Percentiles rank a stretch among this genome's conserved stretches.
Evolutionary conservation across 2,329 filamentous ascomycete genomes (phyloP).

Genomic region (Alternaria conjuncta): DNA sequence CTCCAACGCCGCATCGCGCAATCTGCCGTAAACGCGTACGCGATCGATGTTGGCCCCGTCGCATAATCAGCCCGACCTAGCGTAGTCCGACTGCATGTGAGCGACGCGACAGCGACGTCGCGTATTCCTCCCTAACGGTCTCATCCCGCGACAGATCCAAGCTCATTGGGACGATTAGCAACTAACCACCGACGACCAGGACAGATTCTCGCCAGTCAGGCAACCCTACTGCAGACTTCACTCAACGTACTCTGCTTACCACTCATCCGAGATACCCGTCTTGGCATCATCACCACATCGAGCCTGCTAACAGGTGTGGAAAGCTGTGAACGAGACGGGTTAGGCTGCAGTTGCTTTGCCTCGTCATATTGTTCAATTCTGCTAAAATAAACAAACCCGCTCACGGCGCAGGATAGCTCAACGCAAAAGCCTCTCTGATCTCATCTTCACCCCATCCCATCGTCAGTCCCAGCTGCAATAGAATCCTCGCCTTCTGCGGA

Average conservation of each 20-base stretch:
- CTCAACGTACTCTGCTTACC: neutral
- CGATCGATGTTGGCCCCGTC: neutral
- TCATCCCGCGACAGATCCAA: neutral
- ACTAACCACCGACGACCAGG: neutral
- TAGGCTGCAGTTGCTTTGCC: neutral
- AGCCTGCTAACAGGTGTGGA: neutral
- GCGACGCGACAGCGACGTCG: neutral
- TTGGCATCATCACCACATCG: neutral
- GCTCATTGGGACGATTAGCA: neutral
- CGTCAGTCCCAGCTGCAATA: slow-evolving; percentile 52
- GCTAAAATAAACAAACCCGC: neutral
- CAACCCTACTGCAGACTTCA: neutral
- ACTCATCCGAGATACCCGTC: neutral
- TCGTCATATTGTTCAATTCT: neutral
- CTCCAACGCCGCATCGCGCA: slow-evolving; percentile 1
- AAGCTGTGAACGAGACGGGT: neutral
- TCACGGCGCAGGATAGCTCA: slow-evolving; percentile 36
- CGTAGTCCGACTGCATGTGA: neutral
- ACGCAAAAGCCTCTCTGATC: slow-evolving; percentile 49
- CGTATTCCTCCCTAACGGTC: neutral
- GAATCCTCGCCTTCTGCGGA: slow-evolving; percentile 62
- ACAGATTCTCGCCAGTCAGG: neutral
- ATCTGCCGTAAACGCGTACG: neutral
- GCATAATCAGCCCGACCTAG: neutral
- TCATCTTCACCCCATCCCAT: slow-evolving; percentile 50